Base-by-base conservation (phyloP, 768 basidiomycete genomes). In the Suillus americanus region DNA sequence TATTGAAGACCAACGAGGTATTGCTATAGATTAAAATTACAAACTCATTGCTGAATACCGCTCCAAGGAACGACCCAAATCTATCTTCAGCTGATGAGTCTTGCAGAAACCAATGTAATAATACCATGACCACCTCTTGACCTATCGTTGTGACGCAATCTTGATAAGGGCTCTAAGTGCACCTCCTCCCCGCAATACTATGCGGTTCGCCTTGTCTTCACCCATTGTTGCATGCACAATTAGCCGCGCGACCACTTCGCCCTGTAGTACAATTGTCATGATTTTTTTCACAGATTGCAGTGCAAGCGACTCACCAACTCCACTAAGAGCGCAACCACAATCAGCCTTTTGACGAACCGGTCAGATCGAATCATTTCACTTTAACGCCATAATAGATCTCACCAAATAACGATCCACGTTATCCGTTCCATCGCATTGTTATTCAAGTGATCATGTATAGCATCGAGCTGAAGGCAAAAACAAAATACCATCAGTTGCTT, bases 401-500 rank as follows among this genome's bases (percentile, higher is more conserved):
- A 84, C 86, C 86, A 88, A 69, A 89, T 89, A 54, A 89, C 82
- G 66, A 89, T 86, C 87, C 87, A 87, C 3, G 95, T 97, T 71
- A 97, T 95, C 30, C 94, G 84, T 64, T 92, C 90, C 91, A 95
- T 96, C 13, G 92, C 92, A 56, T 83, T 86, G 66, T 91, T 91
- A 71, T 97, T 97, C 61, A 97, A 77, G 71, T 97, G 94, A 68
- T 97, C 94, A 70, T 97, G 95, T 68, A 97, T 96, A 51, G 91
- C 91, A 68, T 94, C 92, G 66, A 96, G 81, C 93, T 95, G 65
- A n/a, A 62, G 33, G 60, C 53, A 40, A 25, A 25, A 25, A 18
- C 9, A 41, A 59, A 12, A 20, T 13, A 5, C 18, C 18, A 28
- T 59, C 28, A 59, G 40, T 43, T 41, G 25, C 57, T 9, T 41